These are phyloP conservation scores for Gregarina niphandrodes DNA, from an alignment of 169 alveolate species.

Conservation along the genomic window DNA sequence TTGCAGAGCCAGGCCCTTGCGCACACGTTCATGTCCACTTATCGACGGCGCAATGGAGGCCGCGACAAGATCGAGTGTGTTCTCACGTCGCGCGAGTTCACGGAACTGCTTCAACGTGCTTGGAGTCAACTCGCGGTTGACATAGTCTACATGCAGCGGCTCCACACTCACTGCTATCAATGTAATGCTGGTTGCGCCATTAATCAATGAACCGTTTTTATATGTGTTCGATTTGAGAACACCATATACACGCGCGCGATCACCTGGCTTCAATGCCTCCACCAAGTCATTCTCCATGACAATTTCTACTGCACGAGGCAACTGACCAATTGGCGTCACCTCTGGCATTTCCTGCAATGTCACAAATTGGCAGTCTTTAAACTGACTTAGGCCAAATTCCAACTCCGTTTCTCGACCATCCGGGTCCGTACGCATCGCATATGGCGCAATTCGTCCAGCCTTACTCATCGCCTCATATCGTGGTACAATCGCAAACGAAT, in stretches of 20 bases:
- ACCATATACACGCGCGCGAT: slow-evolving; percentile 78
- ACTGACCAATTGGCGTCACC: slow-evolving; percentile 72
- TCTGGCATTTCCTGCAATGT: slow-evolving; percentile 89
- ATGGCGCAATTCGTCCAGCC: not conserved
- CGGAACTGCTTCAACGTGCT: slow-evolving; percentile 41
- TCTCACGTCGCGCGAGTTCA: slow-evolving; percentile 41
- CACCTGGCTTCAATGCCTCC: slow-evolving; percentile 70
- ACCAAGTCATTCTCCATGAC: slow-evolving; percentile 72
- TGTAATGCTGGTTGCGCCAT: slow-evolving; percentile 64
- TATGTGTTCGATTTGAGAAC: slow-evolving; percentile 66
- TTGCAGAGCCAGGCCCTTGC: slow-evolving; percentile 67
- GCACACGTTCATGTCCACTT: slow-evolving; percentile 73
- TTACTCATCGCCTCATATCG: not conserved
- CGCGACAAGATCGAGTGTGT: slow-evolving; percentile 60
- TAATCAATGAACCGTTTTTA: slow-evolving; percentile 32
- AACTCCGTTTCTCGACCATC: slow-evolving; percentile 28
- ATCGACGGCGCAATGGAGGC: slow-evolving; percentile 87
- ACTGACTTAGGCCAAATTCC: slow-evolving; percentile 74
- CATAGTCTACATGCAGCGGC: slow-evolving; percentile 26
- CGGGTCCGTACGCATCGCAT: not conserved
- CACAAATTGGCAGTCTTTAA: slow-evolving; percentile 65
- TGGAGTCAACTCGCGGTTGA: slow-evolving; percentile 34
- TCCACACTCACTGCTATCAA: slow-evolving; percentile 66
- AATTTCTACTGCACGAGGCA: slow-evolving; percentile 82
- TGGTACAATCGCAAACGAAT: not conserved